Conservation (phyloP, 2,329 filamentous ascomycete species). For the Talaromyces atroroseus region DNA sequence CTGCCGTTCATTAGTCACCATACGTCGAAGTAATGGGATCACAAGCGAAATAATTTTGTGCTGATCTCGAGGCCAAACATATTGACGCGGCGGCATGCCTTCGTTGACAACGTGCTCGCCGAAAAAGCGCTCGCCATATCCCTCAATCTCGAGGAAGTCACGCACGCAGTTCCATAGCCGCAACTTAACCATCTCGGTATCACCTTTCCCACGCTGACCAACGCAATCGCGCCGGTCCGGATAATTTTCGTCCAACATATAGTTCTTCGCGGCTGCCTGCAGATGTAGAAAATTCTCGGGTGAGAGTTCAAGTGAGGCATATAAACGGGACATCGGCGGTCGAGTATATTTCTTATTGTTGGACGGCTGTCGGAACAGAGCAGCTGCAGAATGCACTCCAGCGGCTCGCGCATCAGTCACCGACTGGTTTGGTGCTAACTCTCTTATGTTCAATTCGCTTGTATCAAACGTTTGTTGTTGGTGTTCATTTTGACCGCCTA, state of each 20-base stretch:
- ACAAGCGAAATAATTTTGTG: conserved; percentile 53
- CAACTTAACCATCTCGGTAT: conserved; percentile 53
- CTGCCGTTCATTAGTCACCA: conserved; percentile 58
- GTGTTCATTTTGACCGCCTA: conserved; percentile 11
- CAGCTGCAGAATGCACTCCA: conserved; percentile 50
- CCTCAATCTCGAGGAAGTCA: conserved; percentile 48
- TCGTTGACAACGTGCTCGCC: conserved; percentile 41
- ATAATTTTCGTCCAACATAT: conserved; percentile 52
- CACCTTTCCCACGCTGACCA: conserved; percentile 50
- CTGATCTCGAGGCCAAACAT: conserved; percentile 51
- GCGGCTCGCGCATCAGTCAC: conserved; percentile 42
- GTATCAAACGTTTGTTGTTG: conserved; percentile 23
- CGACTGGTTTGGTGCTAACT: conserved; percentile 32
- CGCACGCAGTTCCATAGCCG: conserved; percentile 53
- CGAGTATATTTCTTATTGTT: conserved; percentile 53
- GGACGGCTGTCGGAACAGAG: conserved; percentile 48
- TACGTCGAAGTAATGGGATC: conserved; percentile 52
- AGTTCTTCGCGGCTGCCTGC: conserved; percentile 51
- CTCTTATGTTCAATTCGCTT: conserved; percentile 32
- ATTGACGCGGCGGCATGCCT: conserved; percentile 33
- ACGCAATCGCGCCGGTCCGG: conserved; percentile 54
- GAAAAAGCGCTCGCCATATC: conserved; percentile 50
- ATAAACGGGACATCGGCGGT: conserved; percentile 54
- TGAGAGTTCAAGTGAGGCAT: conserved; percentile 50
- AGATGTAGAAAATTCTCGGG: conserved; percentile 53